Evolutionary conservation across 805 yeast genomes (phyloP), one percentile per base, ranked within the genome.

Genomic region (Candida oleophila): DNA sequence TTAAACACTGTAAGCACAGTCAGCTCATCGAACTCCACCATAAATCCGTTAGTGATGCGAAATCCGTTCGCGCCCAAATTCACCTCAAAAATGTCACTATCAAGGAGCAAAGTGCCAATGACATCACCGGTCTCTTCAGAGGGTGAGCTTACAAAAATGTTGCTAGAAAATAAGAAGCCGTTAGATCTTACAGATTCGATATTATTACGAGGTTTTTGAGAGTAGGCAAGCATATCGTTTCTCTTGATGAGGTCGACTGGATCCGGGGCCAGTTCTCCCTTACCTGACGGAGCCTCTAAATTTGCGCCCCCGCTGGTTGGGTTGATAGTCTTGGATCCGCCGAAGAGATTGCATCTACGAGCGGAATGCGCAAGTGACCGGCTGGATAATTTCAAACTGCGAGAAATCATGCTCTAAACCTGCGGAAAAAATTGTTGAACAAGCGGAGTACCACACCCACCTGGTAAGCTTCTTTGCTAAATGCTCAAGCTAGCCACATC

Each of bases 41-140:
- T 64, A 39, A 83, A 82, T 2, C 71, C 71, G 48, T 74, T 70
- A 32, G 65, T 59, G 20, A 68, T 49, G 42, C 78, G 78, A 47
- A 76, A 74, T 1, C 81, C 78, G 22, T 36, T 19, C 22, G 21
- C 39, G 19, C 69, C 54, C 38, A 85, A 58, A 53, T 81, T 76
- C 36, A 86, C 73, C 55, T 83, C 85, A 50, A 81, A 79, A 1
- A 83, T 77, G 55, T 85, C 89, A 55, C 69, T 80, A 55, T 78
- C 76, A 8, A 83, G 44, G 3, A 84, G 64, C 16, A 82, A 54
- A 1, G 78, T 69, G 9, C 80, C 85, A 14, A 69, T 66, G 12
- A 69, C 59, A 37, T 70, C 63, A 5, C 71, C 70, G 18, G 63
- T 50, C 30, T 61, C 51, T 49, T 65, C 60, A 25, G 30, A 25